A percentile compares a stretch with the other conserved stretches of the same genome.
These are phyloP conservation scores for Debaryomyces sp. DNA, from an alignment of 1,139 yeast genomes.

Conservation along the genomic window DNA sequence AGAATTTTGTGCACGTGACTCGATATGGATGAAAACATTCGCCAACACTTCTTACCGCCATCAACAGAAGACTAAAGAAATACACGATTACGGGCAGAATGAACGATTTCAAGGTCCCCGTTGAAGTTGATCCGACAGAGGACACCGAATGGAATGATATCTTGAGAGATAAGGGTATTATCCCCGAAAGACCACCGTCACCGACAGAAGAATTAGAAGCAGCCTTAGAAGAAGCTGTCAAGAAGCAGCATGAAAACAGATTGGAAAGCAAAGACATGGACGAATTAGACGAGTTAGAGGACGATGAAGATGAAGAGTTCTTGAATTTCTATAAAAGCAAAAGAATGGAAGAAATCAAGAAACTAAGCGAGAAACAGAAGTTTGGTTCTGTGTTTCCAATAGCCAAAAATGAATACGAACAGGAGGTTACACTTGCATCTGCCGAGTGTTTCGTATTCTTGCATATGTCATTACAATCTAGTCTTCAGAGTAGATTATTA, in stretches of 20 bases:
- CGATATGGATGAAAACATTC: background rate
- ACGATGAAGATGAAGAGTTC: slow-evolving; percentile 77
- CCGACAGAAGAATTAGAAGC: slow-evolving; percentile 87
- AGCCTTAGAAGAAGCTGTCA: slow-evolving; percentile 81
- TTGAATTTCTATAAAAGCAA: slow-evolving; percentile 72
- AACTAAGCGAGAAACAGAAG: slow-evolving; percentile 59
- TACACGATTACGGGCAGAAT: slow-evolving; percentile 14
- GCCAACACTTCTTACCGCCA: background rate
- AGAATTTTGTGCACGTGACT: background rate
- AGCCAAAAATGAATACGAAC: slow-evolving; percentile 83
- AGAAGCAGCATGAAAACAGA: slow-evolving; percentile 72
- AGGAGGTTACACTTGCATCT: slow-evolving; percentile 84
- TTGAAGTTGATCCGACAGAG: slow-evolving; percentile 91
- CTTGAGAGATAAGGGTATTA: slow-evolving; percentile 82
- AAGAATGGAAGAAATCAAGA: slow-evolving; percentile 71
- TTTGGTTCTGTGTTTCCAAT: slow-evolving; percentile 80
- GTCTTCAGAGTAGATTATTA: slow-evolving; percentile 73
- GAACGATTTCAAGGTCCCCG: slow-evolving; percentile 56
- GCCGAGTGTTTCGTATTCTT: slow-evolving; percentile 62
- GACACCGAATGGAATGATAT: slow-evolving; percentile 99
- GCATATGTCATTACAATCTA: slow-evolving; percentile 73
- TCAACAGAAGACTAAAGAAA: background rate
- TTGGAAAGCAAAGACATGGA: slow-evolving; percentile 75
- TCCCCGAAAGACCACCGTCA: slow-evolving; percentile 89
- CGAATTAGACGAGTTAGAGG: slow-evolving; percentile 81